A percentile compares a stretch with the other conserved stretches of the same genome.
These are phyloP conservation scores for Sporothrix globosa DNA, from an alignment of 2,329 filamentous ascomycete species.

Conservation along the genomic window DNA sequence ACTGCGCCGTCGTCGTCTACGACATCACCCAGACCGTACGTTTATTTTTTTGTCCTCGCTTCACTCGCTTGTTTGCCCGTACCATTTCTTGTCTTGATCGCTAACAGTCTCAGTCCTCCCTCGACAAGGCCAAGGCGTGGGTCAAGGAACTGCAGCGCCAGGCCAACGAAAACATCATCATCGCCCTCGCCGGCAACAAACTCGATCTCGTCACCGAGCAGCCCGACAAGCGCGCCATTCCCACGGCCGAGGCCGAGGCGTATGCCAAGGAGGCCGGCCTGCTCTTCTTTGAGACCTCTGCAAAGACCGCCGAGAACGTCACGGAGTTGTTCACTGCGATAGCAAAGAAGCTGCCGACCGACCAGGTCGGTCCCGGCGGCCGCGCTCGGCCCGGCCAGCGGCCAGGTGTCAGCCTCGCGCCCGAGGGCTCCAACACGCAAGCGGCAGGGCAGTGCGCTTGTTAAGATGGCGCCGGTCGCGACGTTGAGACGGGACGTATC, in stretches of 20 bases:
- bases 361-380: conserved; percentile 86
- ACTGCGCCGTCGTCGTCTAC: conserved; percentile 98
- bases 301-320: conserved; percentile 96
- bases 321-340: conserved; percentile 95
- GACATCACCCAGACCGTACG: conserved; percentile 98
- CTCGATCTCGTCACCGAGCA: conserved; percentile 92
- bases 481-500: background rate
- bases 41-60: conserved; percentile 34
- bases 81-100: background rate
- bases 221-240: conserved; percentile 92
- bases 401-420: conserved; percentile 60
- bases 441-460: conserved; percentile 60
- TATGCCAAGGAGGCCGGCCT: conserved; percentile 93
- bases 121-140: conserved; percentile 99
- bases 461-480: conserved; percentile 44
- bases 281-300: conserved; percentile 97
- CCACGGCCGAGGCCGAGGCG: conserved; percentile 86
- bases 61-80: background rate
- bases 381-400: conserved; percentile 71
- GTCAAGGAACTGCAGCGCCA: conserved; percentile 98
- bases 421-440: conserved; percentile 62
- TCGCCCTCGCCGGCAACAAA: conserved; percentile 97
- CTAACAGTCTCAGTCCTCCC: conserved; percentile 67
- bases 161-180: conserved; percentile 99
- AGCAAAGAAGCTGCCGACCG: conserved; percentile 94